Evolutionary conservation across 192 early-diverging fungal species (phyloP).

Genomic region (Backusella parvicylindrica): DNA sequence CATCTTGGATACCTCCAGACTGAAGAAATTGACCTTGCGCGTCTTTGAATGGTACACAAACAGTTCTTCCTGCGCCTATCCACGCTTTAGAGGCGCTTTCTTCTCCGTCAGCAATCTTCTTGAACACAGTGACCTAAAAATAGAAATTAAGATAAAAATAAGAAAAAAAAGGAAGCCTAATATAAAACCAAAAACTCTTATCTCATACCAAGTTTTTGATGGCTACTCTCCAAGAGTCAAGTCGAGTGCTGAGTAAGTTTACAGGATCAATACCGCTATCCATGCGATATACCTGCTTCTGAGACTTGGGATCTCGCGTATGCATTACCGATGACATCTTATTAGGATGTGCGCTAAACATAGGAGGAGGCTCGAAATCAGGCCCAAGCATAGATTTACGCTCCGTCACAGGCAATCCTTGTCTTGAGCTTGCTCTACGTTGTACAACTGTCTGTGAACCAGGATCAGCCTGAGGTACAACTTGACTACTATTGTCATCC

Average conservation of each 20-base stretch:
- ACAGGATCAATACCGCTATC: slow-evolving; percentile 29
- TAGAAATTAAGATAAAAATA: not conserved
- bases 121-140: slow-evolving; percentile 25
- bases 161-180: not conserved
- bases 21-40: slow-evolving; percentile 16
- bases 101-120: slow-evolving; percentile 21
- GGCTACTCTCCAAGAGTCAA: slow-evolving; percentile 20
- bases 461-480: not conserved
- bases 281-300: slow-evolving; percentile 27
- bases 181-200: not conserved
- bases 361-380: slow-evolving; percentile 20
- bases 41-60: slow-evolving; percentile 16
- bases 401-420: slow-evolving; percentile 9
- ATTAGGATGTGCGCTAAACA: slow-evolving; percentile 23
- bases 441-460: not conserved
- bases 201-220: slow-evolving; percentile 27
- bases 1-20: slow-evolving; percentile 29
- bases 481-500: not conserved
- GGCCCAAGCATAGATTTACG: not conserved
- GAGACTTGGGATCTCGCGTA: slow-evolving; percentile 4
- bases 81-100: slow-evolving; percentile 9
- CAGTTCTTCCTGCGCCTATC: not conserved
- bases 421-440: not conserved
- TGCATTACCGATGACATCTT: not conserved
- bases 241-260: slow-evolving; percentile 8